Conservation (phyloP, 2,329 filamentous ascomycete genomes). For the Aureobasidium sp. region DNA sequence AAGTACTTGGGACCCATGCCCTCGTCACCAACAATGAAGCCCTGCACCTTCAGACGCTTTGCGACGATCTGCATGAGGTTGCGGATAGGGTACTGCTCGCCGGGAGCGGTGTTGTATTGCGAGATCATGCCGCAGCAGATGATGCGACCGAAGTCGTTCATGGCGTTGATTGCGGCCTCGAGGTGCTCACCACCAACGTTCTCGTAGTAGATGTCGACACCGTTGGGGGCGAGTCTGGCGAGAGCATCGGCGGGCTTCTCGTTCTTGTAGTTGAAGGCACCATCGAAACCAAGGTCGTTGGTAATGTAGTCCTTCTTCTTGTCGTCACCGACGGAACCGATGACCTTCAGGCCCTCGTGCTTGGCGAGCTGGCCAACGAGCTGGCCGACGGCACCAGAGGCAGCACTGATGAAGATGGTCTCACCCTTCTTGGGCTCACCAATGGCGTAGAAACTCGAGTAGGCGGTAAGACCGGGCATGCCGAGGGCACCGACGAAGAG, state of each 20-base stretch:
- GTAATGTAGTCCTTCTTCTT: slow-evolving; percentile 69
- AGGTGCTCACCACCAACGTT: slow-evolving; percentile 68
- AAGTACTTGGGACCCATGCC: slow-evolving; percentile 58
- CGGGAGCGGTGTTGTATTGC: slow-evolving; percentile 58
- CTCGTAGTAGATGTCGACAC: slow-evolving; percentile 77
- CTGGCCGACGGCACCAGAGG: slow-evolving; percentile 73
- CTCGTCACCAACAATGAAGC: slow-evolving; percentile 63
- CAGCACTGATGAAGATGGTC: slow-evolving; percentile 74
- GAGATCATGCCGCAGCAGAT: slow-evolving; percentile 58
- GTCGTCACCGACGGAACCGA: slow-evolving; percentile 71
- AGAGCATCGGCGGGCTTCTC: slow-evolving; percentile 62
- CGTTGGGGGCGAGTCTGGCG: slow-evolving; percentile 60
- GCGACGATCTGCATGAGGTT: slow-evolving; percentile 56
- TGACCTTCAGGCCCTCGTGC: slow-evolving; percentile 67
- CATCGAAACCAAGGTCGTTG: slow-evolving; percentile 61
- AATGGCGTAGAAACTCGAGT: slow-evolving; percentile 64
- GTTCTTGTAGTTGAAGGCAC: slow-evolving; percentile 82
- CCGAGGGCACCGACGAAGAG: slow-evolving; percentile 68
- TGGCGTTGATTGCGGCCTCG: slow-evolving; percentile 53
- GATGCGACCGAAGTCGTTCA: slow-evolving; percentile 63
- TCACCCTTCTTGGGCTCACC: slow-evolving; percentile 67
- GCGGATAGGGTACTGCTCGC: slow-evolving; percentile 55
- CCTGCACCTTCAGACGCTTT: slow-evolving; percentile 62
- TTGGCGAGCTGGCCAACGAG: slow-evolving; percentile 78
- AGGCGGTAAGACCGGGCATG: slow-evolving; percentile 71